Evolutionary conservation across 768 basidiomycete genomes (phyloP).

Genomic region (Ephemerocybe angulata): DNA sequence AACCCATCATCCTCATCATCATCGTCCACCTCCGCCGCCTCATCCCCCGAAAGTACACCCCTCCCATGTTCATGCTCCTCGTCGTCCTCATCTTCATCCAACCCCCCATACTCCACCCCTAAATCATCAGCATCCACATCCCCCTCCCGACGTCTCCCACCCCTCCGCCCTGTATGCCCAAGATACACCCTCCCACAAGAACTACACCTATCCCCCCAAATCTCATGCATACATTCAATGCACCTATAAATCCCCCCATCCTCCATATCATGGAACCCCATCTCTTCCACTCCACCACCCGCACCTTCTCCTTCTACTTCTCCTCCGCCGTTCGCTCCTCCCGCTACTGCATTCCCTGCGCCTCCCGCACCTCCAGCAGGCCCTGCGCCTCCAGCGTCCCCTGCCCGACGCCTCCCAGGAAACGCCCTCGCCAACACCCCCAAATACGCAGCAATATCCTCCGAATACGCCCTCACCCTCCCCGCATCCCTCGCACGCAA

Average conservation of each 20-base stretch:
- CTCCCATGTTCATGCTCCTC: not conserved
- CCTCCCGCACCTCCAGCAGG: not conserved
- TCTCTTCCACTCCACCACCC: constrained; percentile 25
- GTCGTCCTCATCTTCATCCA: not conserved
- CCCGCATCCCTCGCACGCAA: not conserved
- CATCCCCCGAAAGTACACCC: not conserved
- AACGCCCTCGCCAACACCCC: not conserved
- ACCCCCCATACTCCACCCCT: constrained; percentile 11
- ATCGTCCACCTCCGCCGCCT: not conserved
- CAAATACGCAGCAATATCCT: not conserved
- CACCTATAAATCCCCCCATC: constrained; percentile 79
- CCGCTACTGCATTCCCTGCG: no score
- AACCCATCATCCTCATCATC: constrained; percentile 8
- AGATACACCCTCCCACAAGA: constrained; percentile 57
- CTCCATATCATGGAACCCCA: constrained; percentile 69
- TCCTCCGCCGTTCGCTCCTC: not conserved
- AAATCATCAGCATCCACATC: constrained; percentile 34
- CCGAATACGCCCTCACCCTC: not conserved
- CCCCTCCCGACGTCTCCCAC: constrained; percentile 18
- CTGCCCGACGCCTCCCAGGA: not conserved
- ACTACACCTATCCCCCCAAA: constrained; percentile 65
- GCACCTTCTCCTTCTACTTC: not conserved
- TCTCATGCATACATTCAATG: constrained; percentile 73
- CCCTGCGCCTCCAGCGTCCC: not conserved
- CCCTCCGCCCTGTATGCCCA: constrained; percentile 39